Evolutionary conservation across 331 rosid species (phyloP).

Genomic region (Erythrophleum ivorense): DNA sequence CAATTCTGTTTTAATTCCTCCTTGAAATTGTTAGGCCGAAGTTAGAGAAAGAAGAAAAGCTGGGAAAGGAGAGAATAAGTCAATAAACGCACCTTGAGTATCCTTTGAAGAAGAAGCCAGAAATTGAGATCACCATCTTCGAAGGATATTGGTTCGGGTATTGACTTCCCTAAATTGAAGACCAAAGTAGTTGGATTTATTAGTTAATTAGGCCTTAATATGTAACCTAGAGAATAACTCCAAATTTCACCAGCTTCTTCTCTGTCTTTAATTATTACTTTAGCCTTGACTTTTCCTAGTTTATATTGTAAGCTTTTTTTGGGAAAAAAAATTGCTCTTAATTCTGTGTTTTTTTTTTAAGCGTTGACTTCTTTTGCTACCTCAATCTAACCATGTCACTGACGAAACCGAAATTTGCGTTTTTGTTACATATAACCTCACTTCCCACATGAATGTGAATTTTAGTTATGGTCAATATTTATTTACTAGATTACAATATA

Average conservation of each 20-base stretch:
- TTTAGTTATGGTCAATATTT: too few relatives aligned
- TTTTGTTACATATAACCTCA: neutral
- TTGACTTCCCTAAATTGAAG: neutral
- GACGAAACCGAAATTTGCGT: neutral
- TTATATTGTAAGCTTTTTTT: neutral
- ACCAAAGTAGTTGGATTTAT: neutral
- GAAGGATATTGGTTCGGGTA: slow-evolving; percentile 20
- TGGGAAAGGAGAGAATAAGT: neutral
- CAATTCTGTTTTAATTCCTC: neutral
- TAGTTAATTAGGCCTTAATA: neutral
- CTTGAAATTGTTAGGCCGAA: slow-evolving; percentile 23
- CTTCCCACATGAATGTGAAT: neutral
- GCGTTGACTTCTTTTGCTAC: neutral
- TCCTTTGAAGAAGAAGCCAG: neutral
- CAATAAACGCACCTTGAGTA: slow-evolving; percentile 29
- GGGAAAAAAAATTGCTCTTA: neutral
- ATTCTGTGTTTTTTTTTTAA: neutral
- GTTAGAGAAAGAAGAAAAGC: slow-evolving; percentile 4
- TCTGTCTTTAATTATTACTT: neutral
- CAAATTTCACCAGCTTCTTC: neutral
- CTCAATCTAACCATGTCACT: neutral
- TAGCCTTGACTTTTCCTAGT: neutral
- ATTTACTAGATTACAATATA: too few relatives aligned
- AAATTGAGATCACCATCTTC: neutral
- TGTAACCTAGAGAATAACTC: slow-evolving; percentile 13